These are phyloP conservation scores for Candida mattraensis DNA, from an alignment of 805 yeast genomes.

Conservation along the genomic window DNA sequence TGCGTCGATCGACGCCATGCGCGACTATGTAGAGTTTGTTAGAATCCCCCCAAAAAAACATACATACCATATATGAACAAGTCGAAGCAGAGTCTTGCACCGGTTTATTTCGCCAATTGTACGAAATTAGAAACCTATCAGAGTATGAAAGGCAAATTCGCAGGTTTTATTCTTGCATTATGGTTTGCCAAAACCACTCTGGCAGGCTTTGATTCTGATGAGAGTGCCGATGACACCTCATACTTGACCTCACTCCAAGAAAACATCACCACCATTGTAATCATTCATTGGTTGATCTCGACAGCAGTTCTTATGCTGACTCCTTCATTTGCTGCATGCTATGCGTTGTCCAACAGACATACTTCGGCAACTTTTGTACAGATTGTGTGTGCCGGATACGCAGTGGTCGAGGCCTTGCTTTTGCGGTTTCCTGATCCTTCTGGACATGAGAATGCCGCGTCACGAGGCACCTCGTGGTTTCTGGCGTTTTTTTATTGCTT, in stretches of 20 bases:
- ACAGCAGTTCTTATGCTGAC: constrained; percentile 46
- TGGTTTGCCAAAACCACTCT: no score
- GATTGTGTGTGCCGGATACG: constrained; percentile 46
- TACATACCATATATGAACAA: no score
- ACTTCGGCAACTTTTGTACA: constrained; percentile 49
- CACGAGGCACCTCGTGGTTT: constrained; percentile 69
- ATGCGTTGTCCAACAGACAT: constrained; percentile 53
- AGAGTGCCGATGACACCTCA: constrained; percentile 7
- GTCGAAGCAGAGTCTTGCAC: no score
- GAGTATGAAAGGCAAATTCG: background rate
- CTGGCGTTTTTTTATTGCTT: constrained; percentile 46
- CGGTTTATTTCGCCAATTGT: no score
- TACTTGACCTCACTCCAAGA: constrained; percentile 23
- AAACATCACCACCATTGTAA: constrained; percentile 45
- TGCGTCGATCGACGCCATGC: constrained; percentile 5
- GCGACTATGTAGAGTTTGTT: no score
- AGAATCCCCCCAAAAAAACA: no score
- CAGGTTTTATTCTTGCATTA: no score
- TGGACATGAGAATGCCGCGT: constrained; percentile 66
- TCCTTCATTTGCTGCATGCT: constrained; percentile 56
- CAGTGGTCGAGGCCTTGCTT: constrained; percentile 54
- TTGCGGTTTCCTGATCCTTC: constrained; percentile 63
- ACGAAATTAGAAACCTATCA: no score
- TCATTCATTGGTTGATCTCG: constrained; percentile 66
- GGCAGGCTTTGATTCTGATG: constrained; percentile 12